Percentiles rank a stretch among this genome's conserved stretches.
phyloP scores from a whole-genome alignment of 2,329 filamentous ascomycete genomes.

The Pseudocercospora fijiensis region DNA sequence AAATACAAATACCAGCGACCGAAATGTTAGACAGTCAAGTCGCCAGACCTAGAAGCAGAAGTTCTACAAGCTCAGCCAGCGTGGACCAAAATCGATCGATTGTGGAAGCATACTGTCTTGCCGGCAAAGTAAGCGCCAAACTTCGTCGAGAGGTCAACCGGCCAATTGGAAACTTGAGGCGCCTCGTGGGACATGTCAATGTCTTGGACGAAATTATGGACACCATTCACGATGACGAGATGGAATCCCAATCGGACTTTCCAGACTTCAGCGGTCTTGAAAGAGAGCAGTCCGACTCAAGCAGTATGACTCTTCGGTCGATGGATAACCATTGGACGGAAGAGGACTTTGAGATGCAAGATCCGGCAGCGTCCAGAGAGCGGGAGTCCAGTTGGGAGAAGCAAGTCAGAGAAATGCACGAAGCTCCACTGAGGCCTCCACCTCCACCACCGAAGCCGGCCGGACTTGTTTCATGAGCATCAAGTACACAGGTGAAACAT shows the following conservation, averaged over 20 bases:
- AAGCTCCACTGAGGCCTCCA: neutral
- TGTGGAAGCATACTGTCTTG: neutral
- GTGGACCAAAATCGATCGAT: neutral
- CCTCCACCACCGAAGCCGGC: neutral
- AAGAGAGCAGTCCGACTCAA: constrained; percentile 1
- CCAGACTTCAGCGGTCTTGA: constrained; percentile 3
- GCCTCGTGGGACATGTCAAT: neutral
- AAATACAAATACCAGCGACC: neutral
- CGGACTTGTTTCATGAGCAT: neutral
- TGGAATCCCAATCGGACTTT: neutral
- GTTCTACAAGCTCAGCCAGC: neutral
- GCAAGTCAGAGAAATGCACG: neutral
- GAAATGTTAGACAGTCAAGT: neutral
- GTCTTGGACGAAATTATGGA: neutral
- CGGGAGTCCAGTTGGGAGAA: neutral
- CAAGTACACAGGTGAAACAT: too few species aligned
- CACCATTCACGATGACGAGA: neutral
- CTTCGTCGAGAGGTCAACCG: neutral
- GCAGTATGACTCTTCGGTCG: neutral
- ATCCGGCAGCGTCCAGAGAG: neutral
- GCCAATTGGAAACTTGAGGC: neutral
- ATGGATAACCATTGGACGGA: neutral
- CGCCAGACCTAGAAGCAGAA: neutral
- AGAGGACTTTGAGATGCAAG: neutral
- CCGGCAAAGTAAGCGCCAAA: neutral